Evolutionary conservation across 2,329 filamentous ascomycete genomes (phyloP), one percentile per base, ranked within the genome.

Genomic region (Colletotrichum lindemuthianum): DNA sequence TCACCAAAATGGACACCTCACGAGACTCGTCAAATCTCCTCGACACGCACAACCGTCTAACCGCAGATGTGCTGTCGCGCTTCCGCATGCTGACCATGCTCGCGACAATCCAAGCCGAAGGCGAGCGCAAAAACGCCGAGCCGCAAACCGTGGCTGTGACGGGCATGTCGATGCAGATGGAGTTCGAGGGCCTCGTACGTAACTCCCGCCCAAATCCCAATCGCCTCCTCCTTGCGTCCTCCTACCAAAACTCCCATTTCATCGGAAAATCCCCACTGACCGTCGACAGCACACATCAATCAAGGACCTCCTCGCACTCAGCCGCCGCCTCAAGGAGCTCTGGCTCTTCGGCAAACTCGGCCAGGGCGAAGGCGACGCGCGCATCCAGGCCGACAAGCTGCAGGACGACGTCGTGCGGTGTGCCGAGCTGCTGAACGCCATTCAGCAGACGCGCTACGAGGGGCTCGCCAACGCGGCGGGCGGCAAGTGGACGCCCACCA

Each of bases 261-360:
- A 24, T 24, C 24, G 24, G 24, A 24, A 5, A 24, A 5, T 24
- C 5, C 24, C 24, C 24, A 50, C 59, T 65, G 15, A 61, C 49
- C 6, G 1, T 1, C 0, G 1, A 0, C 10, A 81, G 79, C 78
- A 80, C 70, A 75, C 77, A 2, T 79, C 77, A 16, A 74, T 82
- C 69, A 82, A 81, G 59, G 79, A 82, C 48, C 78, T 82, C 8
- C 75, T 82, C 59, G 72, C 79, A 5, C 74, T 82, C 4, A 79
- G 77, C 32, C 78, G 79, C 56, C 75, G 76, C 51, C 74, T 82
- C 72, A 81, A 83, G 67, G 75, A 84, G 71, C 74, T 82, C 53
- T 79, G 81, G 81, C 70, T 82, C 56, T 78, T 80, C 60, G 76
- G 80, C 0, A 72, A 81, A 51, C 75, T 82, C 34, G 76, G 78